Evolutionary conservation across 2,329 filamentous ascomycete genomes (phyloP), one percentile per base, ranked within the genome.

Genomic region (Colletotrichum agaves): DNA sequence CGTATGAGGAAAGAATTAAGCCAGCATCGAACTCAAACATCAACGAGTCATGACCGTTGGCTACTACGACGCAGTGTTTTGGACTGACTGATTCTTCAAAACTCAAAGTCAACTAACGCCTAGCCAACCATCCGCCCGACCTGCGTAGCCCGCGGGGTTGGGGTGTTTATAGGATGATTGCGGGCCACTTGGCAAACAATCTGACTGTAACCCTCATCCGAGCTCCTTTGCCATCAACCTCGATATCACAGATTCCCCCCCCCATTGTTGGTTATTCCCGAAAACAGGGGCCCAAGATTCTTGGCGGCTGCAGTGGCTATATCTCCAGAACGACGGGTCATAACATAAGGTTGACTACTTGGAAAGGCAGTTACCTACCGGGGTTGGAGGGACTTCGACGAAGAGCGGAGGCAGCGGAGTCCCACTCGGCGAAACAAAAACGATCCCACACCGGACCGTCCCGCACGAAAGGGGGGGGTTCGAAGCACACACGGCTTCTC

Each of bases 111-210:
- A 6, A 13, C 17, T 39, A 50, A 50, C 31, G 46, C 19, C 46
- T 8, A 13, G 15, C n/a, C n/a, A n/a, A n/a, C 7, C 11, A 41
- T 8, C 46, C 23, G 27, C 46, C 46, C 7, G 23, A 23, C 8
- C n/a, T n/a, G n/a, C n/a, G n/a, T n/a, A n/a, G 6, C 3, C 46
- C 1, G 17, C 23, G 1, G 0, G 19, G 49, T 11, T 4, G 49
- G 49, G 31, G 15, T 12, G 49, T 39, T 61, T 55, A 65, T 65
- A 65, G 47, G 62, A 61, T 13, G 57, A 27, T 17, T 19, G 15
- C 19, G 50, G 50, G 3, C 17, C 31, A 37, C 50, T 17, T 33
- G 15, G 27, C 8, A 50, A 17, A 23, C 23, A 50, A 8, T 50
- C 27, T 50, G 27, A 13, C 47, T 23, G n/a, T 0, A 0, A 0